Evolutionary conservation across 768 basidiomycete species (phyloP).

Genomic region (Tephrocybe rancida): DNA sequence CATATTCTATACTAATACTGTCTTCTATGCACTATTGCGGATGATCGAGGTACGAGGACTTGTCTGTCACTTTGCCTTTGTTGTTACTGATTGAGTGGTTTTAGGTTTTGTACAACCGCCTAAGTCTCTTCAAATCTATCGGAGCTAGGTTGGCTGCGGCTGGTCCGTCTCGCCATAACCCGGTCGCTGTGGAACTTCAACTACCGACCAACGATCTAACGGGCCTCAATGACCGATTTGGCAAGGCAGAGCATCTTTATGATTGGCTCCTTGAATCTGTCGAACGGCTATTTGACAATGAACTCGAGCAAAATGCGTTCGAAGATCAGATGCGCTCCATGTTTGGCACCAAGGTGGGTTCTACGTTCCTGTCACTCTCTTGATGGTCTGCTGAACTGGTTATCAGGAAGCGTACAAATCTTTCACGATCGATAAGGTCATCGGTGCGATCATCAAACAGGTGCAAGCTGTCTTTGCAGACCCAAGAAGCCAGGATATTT

Average conservation of each 20-base stretch:
- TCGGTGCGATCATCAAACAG: conserved; percentile 89
- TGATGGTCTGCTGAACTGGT: neutral
- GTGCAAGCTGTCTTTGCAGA: conserved; percentile 76
- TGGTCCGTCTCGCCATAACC: conserved; percentile 22
- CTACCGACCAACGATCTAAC: conserved; percentile 26
- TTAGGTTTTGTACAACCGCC: conserved; percentile 81
- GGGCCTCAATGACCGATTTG: conserved; percentile 33
- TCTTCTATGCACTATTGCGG: conserved; percentile 84
- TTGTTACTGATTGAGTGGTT: conserved; percentile 5
- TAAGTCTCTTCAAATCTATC: conserved; percentile 78
- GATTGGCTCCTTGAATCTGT: conserved; percentile 83
- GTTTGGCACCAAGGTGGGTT: conserved; percentile 76
- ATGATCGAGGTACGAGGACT: conserved; percentile 81
- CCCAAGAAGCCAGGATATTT: conserved; percentile 68
- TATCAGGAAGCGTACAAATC: conserved; percentile 77
- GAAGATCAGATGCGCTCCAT: conserved; percentile 90
- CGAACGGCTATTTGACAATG: conserved; percentile 90
- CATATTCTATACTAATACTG: conserved; percentile 87
- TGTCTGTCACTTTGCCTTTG: conserved; percentile 6
- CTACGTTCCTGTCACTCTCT: neutral
- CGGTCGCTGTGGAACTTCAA: conserved; percentile 28
- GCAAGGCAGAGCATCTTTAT: conserved; percentile 72
- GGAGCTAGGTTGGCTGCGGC: conserved; percentile 46
- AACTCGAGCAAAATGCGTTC: conserved; percentile 83
- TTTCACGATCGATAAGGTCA: conserved; percentile 93